A percentile compares a stretch with the other conserved stretches of the same genome.
These are phyloP conservation scores for Arabis hirsuta DNA, from an alignment of 345 rosid genomes.

Conservation along the genomic window DNA sequence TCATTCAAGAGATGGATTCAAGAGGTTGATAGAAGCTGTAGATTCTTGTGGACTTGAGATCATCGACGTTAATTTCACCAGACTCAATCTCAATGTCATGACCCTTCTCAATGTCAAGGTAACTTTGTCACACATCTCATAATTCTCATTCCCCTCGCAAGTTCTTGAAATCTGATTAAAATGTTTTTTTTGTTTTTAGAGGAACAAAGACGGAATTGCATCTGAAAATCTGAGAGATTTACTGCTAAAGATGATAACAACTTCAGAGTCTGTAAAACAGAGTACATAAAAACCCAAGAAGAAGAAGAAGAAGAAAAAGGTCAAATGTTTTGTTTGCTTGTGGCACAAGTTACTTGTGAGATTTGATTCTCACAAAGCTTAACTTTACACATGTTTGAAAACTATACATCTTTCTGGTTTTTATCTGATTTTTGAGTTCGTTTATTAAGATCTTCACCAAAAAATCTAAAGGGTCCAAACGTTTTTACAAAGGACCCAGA, in stretches of 20 bases:
- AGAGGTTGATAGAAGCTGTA: conserved; percentile 62
- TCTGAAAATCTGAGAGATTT: conserved; percentile 32
- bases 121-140: conserved; percentile 14
- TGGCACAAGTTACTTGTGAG: conserved; percentile 30
- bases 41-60: conserved; percentile 59
- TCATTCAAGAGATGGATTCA: conserved; percentile 61
- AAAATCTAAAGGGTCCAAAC: conserved; percentile 4
- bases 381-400: conserved; percentile 15
- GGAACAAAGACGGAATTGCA: conserved; percentile 27
- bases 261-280: conserved; percentile 26
- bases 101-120: conserved; percentile 74
- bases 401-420: conserved; percentile 2
- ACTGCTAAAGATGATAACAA: conserved; percentile 32
- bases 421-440: neutral
- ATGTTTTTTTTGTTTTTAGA: neutral
- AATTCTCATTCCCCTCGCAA: too few relatives aligned
- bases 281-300: conserved; percentile 18
- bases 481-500: neutral
- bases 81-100: conserved; percentile 53
- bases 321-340: conserved; percentile 39
- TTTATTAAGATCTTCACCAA: neutral
- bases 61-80: conserved; percentile 72
- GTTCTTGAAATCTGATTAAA: neutral
- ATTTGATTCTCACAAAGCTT: conserved; percentile 23
- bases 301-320: neutral